Conservation (phyloP, 345 rosid species). For the Linum lewisii region DNA sequence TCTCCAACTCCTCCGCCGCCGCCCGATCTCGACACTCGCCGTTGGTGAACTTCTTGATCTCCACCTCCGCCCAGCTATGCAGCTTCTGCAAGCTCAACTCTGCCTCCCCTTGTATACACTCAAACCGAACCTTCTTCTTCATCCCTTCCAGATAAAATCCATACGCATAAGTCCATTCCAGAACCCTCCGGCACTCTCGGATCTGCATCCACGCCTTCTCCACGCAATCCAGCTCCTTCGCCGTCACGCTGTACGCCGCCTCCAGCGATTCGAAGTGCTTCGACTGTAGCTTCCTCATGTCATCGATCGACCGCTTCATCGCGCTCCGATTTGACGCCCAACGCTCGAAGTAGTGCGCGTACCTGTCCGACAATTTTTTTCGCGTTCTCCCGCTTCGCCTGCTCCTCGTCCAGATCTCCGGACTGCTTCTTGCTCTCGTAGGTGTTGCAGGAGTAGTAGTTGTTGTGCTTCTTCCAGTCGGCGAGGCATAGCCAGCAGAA, state of each 20-base stretch:
- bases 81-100: slow-evolving; percentile 10
- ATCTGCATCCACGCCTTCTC: slow-evolving; percentile 8
- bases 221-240: neutral
- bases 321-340: slow-evolving; percentile 21
- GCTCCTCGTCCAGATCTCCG: neutral
- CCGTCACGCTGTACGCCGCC: neutral
- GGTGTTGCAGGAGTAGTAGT: neutral
- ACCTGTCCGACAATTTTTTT: slow-evolving; percentile 10
- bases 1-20: neutral
- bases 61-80: slow-evolving; percentile 10
- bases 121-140: slow-evolving; percentile 7
- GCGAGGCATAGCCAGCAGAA: slow-evolving; percentile 35
- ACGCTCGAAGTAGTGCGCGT: slow-evolving; percentile 27
- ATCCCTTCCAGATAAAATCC: slow-evolving; percentile 4
- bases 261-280: neutral
- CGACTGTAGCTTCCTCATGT: neutral
- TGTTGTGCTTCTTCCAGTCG: neutral
- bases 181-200: slow-evolving; percentile 11
- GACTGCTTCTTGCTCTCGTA: neutral
- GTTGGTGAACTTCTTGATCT: neutral
- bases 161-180: slow-evolving; percentile 14
- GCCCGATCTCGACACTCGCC: neutral
- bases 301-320: neutral
- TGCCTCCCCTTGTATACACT: slow-evolving; percentile 13
- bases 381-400: neutral